A percentile compares a stretch with the other conserved stretches of the same genome.
Evolutionary conservation across 805 yeast species (phyloP).

Genomic region (Metschnikowia picachoensis): DNA sequence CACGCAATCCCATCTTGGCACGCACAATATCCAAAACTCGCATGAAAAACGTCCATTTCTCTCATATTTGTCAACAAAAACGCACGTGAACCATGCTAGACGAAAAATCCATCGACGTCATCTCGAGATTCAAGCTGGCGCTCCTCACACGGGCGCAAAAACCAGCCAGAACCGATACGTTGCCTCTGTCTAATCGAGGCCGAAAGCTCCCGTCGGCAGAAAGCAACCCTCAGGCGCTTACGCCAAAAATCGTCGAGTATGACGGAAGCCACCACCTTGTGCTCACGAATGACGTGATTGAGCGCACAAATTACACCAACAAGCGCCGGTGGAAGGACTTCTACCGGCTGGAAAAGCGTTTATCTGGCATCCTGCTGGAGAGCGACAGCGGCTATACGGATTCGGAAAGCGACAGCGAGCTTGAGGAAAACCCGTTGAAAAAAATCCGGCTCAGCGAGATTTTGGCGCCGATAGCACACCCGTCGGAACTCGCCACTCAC

Average conservation of each 20-base stretch:
- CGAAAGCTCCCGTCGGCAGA: constrained; percentile 22
- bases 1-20: too few species aligned
- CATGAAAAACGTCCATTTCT: neutral
- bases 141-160: constrained; percentile 19
- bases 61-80: neutral
- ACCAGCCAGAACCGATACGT: constrained; percentile 5
- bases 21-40: neutral
- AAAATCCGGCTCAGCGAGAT: constrained; percentile 40
- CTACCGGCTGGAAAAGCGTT: constrained; percentile 11
- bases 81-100: constrained; percentile 30
- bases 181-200: constrained; percentile 29
- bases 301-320: constrained; percentile 23
- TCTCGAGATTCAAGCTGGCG: constrained; percentile 37
- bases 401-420: neutral
- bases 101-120: constrained; percentile 34
- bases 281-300: constrained; percentile 33
- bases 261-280: constrained; percentile 35
- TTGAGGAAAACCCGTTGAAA: constrained; percentile 23
- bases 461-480: constrained; percentile 74
- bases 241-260: constrained; percentile 37
- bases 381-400: neutral
- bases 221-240: constrained; percentile 20
- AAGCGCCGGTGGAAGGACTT: constrained; percentile 37
- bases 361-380: neutral
- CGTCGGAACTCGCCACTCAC: constrained; percentile 72